These are phyloP conservation scores for Adansonia madagascariensis DNA, from an alignment of 441 rosid genomes.

Conservation along the genomic window DNA sequence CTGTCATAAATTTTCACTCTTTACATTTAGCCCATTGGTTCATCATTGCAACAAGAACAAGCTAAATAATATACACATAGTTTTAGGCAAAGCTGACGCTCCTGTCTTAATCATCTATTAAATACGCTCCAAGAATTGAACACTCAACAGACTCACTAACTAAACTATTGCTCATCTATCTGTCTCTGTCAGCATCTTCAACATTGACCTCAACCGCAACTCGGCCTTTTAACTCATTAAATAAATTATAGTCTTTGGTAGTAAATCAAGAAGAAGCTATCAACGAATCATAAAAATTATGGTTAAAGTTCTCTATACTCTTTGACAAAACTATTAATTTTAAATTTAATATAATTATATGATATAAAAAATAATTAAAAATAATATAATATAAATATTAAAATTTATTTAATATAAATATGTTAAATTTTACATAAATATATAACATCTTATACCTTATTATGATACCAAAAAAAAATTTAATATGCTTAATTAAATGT, in stretches of 20 bases:
- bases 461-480: not conserved
- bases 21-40: not conserved
- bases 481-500: no score
- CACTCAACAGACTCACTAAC: not conserved
- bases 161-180: no score
- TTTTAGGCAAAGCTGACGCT: not conserved
- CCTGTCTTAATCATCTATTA: not conserved
- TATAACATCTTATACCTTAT: not conserved
- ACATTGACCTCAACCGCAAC: not conserved
- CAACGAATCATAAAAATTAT: not conserved
- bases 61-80: not conserved
- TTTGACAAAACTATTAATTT: no score
- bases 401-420: no score
- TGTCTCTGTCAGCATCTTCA: constrained; percentile 1
- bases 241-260: not conserved
- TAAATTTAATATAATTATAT: no score
- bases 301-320: not conserved
- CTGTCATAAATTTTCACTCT: no score
- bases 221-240: not conserved
- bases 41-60: not conserved
- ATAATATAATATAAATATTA: not conserved
- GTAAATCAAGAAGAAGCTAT: not conserved
- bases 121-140: not conserved
- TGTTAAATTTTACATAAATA: no score
- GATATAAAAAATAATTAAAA: not conserved